These are phyloP conservation scores for Marasmius tenuissimus DNA, from an alignment of 1,284 basidiomycete species.

Conservation along the genomic window DNA sequence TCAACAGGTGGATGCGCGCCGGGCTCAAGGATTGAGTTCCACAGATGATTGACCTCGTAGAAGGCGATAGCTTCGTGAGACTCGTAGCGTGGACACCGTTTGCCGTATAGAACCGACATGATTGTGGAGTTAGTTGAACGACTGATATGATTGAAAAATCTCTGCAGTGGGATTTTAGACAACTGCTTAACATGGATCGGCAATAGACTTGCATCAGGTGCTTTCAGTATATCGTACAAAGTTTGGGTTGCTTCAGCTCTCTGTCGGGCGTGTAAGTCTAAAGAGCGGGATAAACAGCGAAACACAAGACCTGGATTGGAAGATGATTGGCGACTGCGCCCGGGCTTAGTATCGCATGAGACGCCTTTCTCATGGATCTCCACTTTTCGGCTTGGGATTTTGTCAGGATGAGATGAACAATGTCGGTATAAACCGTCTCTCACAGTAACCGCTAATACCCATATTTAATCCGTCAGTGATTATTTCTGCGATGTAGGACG, in stretches of 20 bases:
- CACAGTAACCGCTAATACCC: slow-evolving; percentile 18
- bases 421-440: neutral
- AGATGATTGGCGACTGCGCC: slow-evolving; percentile 21
- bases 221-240: slow-evolving; percentile 28
- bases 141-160: slow-evolving; percentile 25
- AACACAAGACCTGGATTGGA: slow-evolving; percentile 19
- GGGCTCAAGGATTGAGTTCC: slow-evolving; percentile 23
- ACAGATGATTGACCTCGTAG: slow-evolving; percentile 21
- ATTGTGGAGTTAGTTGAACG: slow-evolving; percentile 30
- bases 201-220: slow-evolving; percentile 27
- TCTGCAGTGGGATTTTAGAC: slow-evolving; percentile 19
- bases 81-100: slow-evolving; percentile 24
- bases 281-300: neutral
- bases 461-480: slow-evolving; percentile 20
- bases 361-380: slow-evolving; percentile 29
- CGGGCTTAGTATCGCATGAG: slow-evolving; percentile 26
- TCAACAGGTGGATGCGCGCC: slow-evolving; percentile 30
- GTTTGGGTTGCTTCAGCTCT: slow-evolving; percentile 32
- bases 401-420: neutral
- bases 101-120: slow-evolving; percentile 31
- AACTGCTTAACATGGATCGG: slow-evolving; percentile 16
- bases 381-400: slow-evolving; percentile 23
- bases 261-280: neutral
- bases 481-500: slow-evolving; percentile 19
- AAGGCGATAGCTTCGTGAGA: slow-evolving; percentile 17